These are phyloP conservation scores for Phlyctochytrium planicorne DNA, from an alignment of 192 early-diverging fungal genomes.

Conservation along the genomic window DNA sequence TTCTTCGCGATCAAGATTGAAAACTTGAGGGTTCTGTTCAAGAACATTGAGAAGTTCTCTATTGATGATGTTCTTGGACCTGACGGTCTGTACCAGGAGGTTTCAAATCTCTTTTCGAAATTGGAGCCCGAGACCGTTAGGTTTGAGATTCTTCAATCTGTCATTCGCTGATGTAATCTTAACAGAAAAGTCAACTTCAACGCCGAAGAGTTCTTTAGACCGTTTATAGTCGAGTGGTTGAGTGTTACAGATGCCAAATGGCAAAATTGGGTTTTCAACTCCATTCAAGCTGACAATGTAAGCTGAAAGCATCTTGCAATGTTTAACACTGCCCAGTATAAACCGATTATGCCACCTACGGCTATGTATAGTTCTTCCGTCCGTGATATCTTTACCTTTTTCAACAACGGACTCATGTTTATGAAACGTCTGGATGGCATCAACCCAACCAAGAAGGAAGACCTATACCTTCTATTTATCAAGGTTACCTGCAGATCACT, in stretches of 20 bases:
- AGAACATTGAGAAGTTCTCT: constrained; percentile 36
- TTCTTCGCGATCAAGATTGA: constrained; percentile 33
- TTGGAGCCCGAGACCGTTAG: constrained; percentile 4
- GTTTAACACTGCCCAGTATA: no score
- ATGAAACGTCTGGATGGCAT: constrained; percentile 67
- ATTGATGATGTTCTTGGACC: constrained; percentile 23
- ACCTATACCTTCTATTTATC: constrained; percentile 64
- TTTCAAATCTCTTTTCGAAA: constrained; percentile 13
- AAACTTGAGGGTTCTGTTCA: constrained; percentile 28
- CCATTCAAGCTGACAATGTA: constrained; percentile 69
- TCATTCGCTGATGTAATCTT: constrained; percentile 1
- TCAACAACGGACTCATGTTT: constrained; percentile 70
- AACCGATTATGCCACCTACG: constrained; percentile 45
- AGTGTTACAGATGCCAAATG: constrained; percentile 60
- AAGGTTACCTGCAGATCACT: constrained; percentile 47
- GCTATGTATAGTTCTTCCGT: constrained; percentile 71
- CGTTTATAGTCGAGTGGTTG: constrained; percentile 70
- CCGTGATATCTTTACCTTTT: constrained; percentile 77
- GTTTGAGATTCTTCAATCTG: no score
- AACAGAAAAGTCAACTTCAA: constrained; percentile 55
- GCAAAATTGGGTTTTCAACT: constrained; percentile 66
- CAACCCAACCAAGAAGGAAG: constrained; percentile 57
- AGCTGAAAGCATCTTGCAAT: no score
- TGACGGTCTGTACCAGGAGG: constrained; percentile 14
- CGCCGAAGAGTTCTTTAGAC: constrained; percentile 69